Base-by-base conservation (phyloP, 768 basidiomycete genomes). In the Leucosporidium scottii region DNA sequence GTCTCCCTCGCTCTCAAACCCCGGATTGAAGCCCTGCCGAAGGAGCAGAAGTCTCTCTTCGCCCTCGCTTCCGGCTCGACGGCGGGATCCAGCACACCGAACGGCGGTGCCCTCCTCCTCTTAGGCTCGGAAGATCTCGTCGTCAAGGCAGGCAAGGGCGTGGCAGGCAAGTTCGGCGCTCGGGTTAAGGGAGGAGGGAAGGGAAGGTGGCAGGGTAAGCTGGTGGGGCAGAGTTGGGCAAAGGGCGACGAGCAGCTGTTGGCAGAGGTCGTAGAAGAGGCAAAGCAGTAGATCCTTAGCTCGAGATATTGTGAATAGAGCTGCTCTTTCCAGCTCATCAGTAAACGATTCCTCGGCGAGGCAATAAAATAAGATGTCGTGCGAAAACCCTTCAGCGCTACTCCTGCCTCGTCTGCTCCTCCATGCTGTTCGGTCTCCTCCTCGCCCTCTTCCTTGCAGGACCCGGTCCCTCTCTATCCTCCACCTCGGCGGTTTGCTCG, bases 161-260 rank as follows among this genome's bases (percentile, higher is more conserved):
- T 63, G 6, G 60, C 64, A 4, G 65, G 51, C 10, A n/a, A 30
- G 36, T 55, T 69, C 3, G 61, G 27, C 7, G 79, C 87, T 34
- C 80, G 81, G 13, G 81, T 87, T 57, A 91, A 86, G 79, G 90
- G 90, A 10, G 90, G 90, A 17, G 88, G 89, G 6, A 89, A 87
- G 74, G 89, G 87, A 2, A 71, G 79, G 23, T 84, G 83, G 72
- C 90, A 89, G 86, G 89, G 88, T 68, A 89, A 89, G 15, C 87
- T 90, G 76, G 83, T 82, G 10, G 59, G 59, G 27, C 15, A 25
- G 0, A 82, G 85, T 20, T 88, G 86, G 86, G 83, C 82, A 73
- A 81, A 79, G 23, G 77, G 69, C 4, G 76, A 74, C 31, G 56
- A 25, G 34, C 4, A 50, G 21, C 4, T 44, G 47, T 53, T 67